Percentiles rank a stretch among this genome's conserved stretches.
phyloP scores from a whole-genome alignment of 306 rosid genomes.

The Prunus kanzakura region DNA sequence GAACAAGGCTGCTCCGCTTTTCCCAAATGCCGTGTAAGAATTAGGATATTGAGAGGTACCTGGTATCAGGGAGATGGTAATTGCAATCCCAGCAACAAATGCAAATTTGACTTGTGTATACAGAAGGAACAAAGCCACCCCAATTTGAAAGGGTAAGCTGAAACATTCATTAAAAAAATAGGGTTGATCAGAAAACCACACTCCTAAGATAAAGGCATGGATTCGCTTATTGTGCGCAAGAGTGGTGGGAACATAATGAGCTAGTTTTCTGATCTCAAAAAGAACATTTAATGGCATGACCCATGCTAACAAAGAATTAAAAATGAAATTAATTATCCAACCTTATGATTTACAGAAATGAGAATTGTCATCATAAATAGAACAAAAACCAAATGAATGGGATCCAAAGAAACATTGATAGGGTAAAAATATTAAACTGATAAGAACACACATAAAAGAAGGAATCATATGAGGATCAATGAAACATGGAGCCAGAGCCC shows the following conservation, averaged over 20 bases:
- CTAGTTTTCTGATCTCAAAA: too few relatives aligned
- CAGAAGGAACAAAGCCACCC: conserved; percentile 81
- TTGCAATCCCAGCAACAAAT: conserved; percentile 84
- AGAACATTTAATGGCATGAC: too few relatives aligned
- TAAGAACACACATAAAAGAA: too few relatives aligned
- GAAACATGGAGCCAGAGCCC: too few relatives aligned
- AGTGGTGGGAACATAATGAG: background rate
- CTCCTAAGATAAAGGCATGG: background rate
- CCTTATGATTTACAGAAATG: too few relatives aligned
- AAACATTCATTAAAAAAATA: conserved; percentile 31
- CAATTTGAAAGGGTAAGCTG: conserved; percentile 98
- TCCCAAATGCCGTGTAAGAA: background rate
- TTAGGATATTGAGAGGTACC: conserved; percentile 34
- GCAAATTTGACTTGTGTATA: conserved; percentile 93
- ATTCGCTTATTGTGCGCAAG: background rate
- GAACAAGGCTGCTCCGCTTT: background rate
- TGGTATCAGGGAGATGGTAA: conserved; percentile 84
- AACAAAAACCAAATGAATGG: too few relatives aligned
- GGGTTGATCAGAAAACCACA: conserved; percentile 14
- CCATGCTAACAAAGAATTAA: too few relatives aligned
- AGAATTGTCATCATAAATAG: too few relatives aligned
- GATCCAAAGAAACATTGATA: too few relatives aligned
- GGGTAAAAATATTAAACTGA: too few relatives aligned
- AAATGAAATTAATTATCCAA: too few relatives aligned
- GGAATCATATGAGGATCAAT: too few relatives aligned